Base-by-base conservation (phyloP, 176 grass and related monocot species). In the Phragmites australis region DNA sequence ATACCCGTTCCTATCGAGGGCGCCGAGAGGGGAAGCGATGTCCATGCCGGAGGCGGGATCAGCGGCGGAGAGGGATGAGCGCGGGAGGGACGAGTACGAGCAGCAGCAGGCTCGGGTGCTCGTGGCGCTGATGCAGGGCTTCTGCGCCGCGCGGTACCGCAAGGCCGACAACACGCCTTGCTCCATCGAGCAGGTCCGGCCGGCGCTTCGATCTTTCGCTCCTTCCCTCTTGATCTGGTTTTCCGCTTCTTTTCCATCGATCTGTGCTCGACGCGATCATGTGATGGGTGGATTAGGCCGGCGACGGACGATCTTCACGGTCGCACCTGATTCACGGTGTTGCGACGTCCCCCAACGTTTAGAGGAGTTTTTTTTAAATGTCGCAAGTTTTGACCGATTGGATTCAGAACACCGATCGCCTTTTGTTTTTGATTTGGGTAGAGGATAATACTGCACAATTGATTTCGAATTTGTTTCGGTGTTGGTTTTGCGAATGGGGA, bases 111-210 rank as follows among this genome's bases (percentile, higher is more conserved):
- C 77, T 34, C 79, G 71, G 55, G 54, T 75, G 70, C 70, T 84
- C 70, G 70, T 70, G 70, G 85, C 79, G 17, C 77, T 84, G 34
- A 78, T 90, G 74, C 91, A 88, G 85, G 79, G 82, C 65, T 46
- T 93, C 26, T 83, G 63, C 65, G 75, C 91, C 7, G 79, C 75
- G n/a, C 83, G 79, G 66, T 90, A 88, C 66, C 74, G 68, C 61
- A 90, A 85, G 74, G 82, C 83, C 32, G 91, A 93, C 49, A 90
- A 86, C 54, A 59, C 68, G 68, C 78, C 85, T 19, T 93, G 88
- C 45, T 55, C 68, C 63, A 80, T 93, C 74, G 75, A 68, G 40
- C 82, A 93, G 91, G 91, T 93, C 62, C 51, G 42, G 16, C 3
- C 17, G 15, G 4, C 43, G 30, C 11, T 32, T 25, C 59, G 37